A percentile compares a stretch with the other conserved stretches of the same genome.
Evolutionary conservation across 176 grass and related monocot species (phyloP).

Genomic region (Eleusine indica): DNA sequence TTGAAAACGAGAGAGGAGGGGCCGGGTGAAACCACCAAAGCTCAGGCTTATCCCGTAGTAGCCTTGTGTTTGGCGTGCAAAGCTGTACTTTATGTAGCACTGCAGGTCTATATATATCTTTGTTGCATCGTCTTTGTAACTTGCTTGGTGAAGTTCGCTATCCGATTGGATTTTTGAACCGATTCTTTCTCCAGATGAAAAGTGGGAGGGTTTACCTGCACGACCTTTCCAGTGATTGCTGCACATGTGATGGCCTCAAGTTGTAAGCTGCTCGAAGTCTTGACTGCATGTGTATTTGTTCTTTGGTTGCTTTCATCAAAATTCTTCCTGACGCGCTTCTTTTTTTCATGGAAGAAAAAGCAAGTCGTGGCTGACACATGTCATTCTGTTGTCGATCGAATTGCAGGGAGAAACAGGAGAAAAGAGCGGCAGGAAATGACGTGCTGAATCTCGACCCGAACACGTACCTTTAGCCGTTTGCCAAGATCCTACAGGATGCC

Average conservation of each 20-base stretch:
- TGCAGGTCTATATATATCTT: background rate
- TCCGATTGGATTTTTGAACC: too few relatives aligned
- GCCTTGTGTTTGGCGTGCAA: background rate
- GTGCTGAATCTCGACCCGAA: conserved; percentile 52
- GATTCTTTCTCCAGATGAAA: too few relatives aligned
- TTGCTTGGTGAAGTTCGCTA: too few relatives aligned
- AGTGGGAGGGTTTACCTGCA: background rate
- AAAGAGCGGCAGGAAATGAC: conserved; percentile 41
- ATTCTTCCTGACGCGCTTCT: background rate
- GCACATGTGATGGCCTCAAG: background rate
- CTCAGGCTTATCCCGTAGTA: background rate
- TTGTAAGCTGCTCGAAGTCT: background rate
- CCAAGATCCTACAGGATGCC: conserved; percentile 15
- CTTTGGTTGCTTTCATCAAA: background rate
- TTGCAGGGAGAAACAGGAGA: conserved; percentile 68
- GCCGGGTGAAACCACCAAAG: background rate
- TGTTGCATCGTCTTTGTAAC: too few relatives aligned
- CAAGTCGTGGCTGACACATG: background rate
- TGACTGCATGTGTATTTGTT: background rate
- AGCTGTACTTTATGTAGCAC: background rate
- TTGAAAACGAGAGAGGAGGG: background rate
- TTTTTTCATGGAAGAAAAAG: too few relatives aligned
- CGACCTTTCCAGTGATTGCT: background rate
- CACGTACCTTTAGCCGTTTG: conserved; percentile 41
- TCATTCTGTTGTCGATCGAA: conserved; percentile 8